Evolutionary conservation across 805 yeast genomes (phyloP), one percentile per base, ranked within the genome.

Genomic region (Suhomyces canberraensis): DNA sequence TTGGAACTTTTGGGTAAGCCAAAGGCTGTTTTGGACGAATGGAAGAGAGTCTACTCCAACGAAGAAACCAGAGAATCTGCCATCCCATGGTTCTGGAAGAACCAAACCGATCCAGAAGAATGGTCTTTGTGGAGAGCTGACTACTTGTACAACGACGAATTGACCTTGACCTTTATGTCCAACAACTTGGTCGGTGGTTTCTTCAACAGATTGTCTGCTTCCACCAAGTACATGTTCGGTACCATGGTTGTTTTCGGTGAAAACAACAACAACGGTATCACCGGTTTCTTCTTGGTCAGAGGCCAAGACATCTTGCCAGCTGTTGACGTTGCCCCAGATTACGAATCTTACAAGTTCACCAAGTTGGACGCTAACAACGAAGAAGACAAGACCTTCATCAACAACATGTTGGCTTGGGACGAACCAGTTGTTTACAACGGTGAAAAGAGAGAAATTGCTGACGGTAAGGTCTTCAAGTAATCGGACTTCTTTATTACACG

Each of bases 341-440:
- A 95, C 95, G 98, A 91, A 74, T 87, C 96, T 33, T 91, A 87
- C 75, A 61, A 64, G 42, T 88, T 78, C 84, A 71, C 79, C 61
- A 81, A 86, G 75, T 75, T 91, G 59, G 97, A 91, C 63, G 77
- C 83, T 44, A 55, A 88, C 56, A 78, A 78, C 52, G 79, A 77
- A 51, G 93, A 78, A 61, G 86, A 77, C 75, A 82, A 76, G 69
- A 85, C 74, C 47, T 86, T 87, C 60, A 67, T 93, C 56, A 75
- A 85, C 69, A 86, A 89, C 79, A 75, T 89, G 82, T 87, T 95
- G 83, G 95, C 97, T 54, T 91, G 98, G 98, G 98, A 91, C 68
- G 79, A 88, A 75, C 98, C 98, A 52, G 79, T 89, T 51, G 66
- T 66, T 40, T 75, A 83, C 61, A 71, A 82, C 62, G 96, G 96